Evolutionary conservation across 148 eudicot species (phyloP).

Genomic region (Silene conica): DNA sequence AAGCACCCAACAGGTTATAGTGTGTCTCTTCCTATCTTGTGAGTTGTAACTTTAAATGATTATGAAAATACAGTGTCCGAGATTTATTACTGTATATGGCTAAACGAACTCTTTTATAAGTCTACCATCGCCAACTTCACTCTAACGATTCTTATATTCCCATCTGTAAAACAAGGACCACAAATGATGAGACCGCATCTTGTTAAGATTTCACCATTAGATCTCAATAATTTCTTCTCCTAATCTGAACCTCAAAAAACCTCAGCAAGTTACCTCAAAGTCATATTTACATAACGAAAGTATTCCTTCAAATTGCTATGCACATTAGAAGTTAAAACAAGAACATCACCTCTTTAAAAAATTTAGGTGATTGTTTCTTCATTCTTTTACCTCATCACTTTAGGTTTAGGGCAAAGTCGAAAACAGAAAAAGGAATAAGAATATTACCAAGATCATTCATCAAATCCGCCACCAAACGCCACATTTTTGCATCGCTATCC

Average conservation of each 20-base stretch:
- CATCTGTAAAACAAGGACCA: constrained; percentile 2
- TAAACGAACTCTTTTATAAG: neutral
- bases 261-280: neutral
- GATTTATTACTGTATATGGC: neutral
- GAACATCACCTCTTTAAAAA: neutral
- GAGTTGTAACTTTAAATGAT: neutral
- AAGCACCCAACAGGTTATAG: no score
- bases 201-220: neutral
- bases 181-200: neutral
- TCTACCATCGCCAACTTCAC: neutral
- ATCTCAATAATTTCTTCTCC: neutral
- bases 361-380: neutral
- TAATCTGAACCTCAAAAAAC: neutral
- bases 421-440: constrained; percentile 10
- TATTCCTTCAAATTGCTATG: neutral
- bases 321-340: neutral
- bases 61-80: neutral
- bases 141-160: neutral
- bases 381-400: neutral
- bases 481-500: constrained; percentile 96
- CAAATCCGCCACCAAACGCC: constrained; percentile 99
- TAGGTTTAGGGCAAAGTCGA: neutral
- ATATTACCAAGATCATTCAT: constrained; percentile 96
- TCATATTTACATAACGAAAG: neutral
- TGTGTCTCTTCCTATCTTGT: no score